Percentiles rank a stretch among this genome's conserved stretches.
These are phyloP conservation scores for Colletotrichum sp. DNA, from an alignment of 2,329 filamentous ascomycete genomes.

Conservation along the genomic window DNA sequence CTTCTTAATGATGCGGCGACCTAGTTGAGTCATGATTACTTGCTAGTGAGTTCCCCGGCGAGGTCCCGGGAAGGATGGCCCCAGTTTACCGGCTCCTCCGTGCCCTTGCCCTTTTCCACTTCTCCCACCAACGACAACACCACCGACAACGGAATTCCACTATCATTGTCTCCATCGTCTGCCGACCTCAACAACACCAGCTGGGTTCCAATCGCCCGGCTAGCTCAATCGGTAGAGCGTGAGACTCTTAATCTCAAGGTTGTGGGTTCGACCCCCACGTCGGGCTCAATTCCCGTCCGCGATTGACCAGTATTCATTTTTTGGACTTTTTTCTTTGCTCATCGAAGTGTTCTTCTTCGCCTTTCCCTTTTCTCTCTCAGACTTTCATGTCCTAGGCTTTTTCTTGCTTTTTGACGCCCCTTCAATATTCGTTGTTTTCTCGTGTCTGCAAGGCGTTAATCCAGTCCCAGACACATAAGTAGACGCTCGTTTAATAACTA, in stretches of 20 bases:
- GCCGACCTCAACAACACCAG: not conserved
- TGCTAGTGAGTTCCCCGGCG: not conserved
- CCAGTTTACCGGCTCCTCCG: not conserved
- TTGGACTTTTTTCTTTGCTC: not conserved
- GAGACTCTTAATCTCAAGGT: constrained; percentile 71
- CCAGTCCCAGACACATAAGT: not conserved
- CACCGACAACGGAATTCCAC: not conserved
- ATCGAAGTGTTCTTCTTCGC: not conserved
- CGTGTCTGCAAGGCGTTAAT: not conserved
- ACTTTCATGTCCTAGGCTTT: not conserved
- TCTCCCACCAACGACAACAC: not conserved
- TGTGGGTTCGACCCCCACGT: constrained; percentile 53
- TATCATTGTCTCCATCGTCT: not conserved
- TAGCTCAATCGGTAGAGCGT: constrained; percentile 78
- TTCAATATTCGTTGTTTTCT: not conserved
- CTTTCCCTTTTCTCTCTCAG: not conserved
- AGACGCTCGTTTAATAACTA: too few species aligned
- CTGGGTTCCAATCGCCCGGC: constrained; percentile 43
- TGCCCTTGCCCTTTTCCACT: not conserved
- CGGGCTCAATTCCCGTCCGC: constrained; percentile 21
- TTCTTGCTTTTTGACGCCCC: not conserved
- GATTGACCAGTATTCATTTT: not conserved
- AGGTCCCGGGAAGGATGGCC: not conserved
- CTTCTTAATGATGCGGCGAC: not conserved
- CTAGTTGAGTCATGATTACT: not conserved